Evolutionary conservation across 176 grass and related monocot genomes (phyloP), one percentile per base, ranked within the genome.

Genomic region (Oryza glumipatula): DNA sequence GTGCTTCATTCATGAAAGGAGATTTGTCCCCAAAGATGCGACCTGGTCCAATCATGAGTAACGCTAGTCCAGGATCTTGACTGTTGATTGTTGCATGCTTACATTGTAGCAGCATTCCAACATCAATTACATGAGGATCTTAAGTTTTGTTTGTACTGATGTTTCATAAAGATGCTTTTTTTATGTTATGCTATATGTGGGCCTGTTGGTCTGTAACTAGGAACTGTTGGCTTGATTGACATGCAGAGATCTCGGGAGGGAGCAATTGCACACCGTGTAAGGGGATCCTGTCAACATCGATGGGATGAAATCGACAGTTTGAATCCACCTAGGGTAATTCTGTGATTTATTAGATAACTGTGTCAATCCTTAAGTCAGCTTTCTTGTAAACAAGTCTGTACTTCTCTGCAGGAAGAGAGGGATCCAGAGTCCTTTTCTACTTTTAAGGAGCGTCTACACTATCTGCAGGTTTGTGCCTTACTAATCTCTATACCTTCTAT

Each of bases 391-490:
- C 30, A 23, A 43, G 69, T n/a, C 56, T 86, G 63, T 86, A 76
- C 77, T 72, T 56, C 39, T 84, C 33, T 82, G 79, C 75, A 98
- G 96, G 79, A 92, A 77, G 91, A 98, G 86, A 95, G 86, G 86
- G 89, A 90, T 88, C 93, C 93, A 33, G 88, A 98, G 85, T 92
- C 89, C 21, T 98, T 98, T 83, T 94, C 91, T 82, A 95, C 96
- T 75, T 95, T 98, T 66, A 95, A 90, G 87, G 91, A 98, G 72
- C 96, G 96, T 47, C 89, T 98, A 84, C 47, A 36, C 76, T 95
- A 95, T 86, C 91, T 98, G 41, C 93, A 98, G 85, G 95, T 95
- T 85, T 93, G 61, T 61, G 72, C 80, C 67, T 28, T 38, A 36
- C 65, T 67, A 75, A 75, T 32, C 32, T 3, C 21, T 64, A 17